Base-by-base conservation (phyloP, 768 basidiomycete genomes). In the Auriscalpium orientale region DNA sequence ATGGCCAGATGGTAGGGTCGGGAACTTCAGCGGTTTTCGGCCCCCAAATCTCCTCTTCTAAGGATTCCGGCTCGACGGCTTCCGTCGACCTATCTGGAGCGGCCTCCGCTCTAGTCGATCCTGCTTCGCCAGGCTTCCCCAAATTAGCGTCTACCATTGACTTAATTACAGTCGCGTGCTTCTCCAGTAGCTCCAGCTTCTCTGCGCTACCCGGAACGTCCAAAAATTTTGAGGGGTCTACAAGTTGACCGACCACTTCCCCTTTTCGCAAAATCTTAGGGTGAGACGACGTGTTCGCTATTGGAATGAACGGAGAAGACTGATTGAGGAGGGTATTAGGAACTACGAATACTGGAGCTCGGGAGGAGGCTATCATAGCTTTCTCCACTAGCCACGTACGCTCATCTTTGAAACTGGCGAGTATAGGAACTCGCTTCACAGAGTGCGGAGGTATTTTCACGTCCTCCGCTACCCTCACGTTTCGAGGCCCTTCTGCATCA, bases 21-120 rank as follows among this genome's bases (percentile, higher is more conserved):
- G 63, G 64, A 1, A 59, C 47, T 20, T 68, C 67, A 0, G 65
- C 47, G 1, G 66, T 68, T 45, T 72, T 72, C 0, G 71, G 69
- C 2, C 70, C 67, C 46, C 70, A 67, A 56, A 65, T 66, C 8
- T 62, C 60, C 5, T 66, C 64, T 21, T 51, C 56, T 5, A 5
- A 5, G 5, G 22, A 5, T 28, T 28, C 22, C 22, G 22, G 22
- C 22, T 28, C 22, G 5, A 49, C 48, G 15, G 36, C 48, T 35
- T 28, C n/a, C 5, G 54, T 47, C 18, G 15, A 33, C 8, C 46
- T 37, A 16, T 36, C 54, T 1, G 12, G 54, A 1, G 48, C 34
- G 53, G 48, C 53, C 2, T 54, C 53, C 8, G 46, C 18, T 13
- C 35, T 56, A 46, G 40, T 46, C 47, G 40, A 48, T 13, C 35